Evolutionary conservation across 2,329 filamentous ascomycete species (phyloP).

Genomic region (Samsoniella hepiali): DNA sequence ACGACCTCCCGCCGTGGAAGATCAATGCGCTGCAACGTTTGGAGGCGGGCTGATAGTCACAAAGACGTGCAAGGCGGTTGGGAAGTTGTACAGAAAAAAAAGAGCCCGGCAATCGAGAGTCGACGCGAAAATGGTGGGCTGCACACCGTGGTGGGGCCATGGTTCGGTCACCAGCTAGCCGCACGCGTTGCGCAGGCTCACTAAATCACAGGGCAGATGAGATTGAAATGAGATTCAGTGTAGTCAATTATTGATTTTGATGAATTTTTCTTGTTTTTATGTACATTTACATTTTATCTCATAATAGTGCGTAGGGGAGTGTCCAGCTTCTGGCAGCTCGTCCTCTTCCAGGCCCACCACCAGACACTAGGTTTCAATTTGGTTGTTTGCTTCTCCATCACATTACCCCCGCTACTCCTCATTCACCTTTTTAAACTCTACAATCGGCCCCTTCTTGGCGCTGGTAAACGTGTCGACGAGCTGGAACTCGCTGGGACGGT

Average conservation of each 20-base stretch:
- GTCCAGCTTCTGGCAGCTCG: neutral
- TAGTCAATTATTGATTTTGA: neutral
- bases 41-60: too few relatives aligned
- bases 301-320: neutral
- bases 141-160: neutral
- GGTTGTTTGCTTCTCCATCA: neutral
- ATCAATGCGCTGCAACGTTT: neutral
- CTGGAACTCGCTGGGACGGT: constrained; percentile 61
- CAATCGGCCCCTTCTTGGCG: constrained; percentile 66
- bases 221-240: neutral
- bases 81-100: neutral
- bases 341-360: neutral
- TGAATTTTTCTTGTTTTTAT: neutral
- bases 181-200: neutral
- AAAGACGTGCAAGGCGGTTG: neutral
- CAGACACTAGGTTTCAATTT: neutral
- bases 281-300: neutral
- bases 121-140: constrained; percentile 6
- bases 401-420: constrained; percentile 14
- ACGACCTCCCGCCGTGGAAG: neutral
- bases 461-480: constrained; percentile 71
- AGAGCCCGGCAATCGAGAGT: neutral
- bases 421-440: constrained; percentile 52
- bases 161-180: neutral
- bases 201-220: neutral